Conservation (phyloP, 192 early-diverging fungal genomes). For the Neocallimastix lanati region DNA sequence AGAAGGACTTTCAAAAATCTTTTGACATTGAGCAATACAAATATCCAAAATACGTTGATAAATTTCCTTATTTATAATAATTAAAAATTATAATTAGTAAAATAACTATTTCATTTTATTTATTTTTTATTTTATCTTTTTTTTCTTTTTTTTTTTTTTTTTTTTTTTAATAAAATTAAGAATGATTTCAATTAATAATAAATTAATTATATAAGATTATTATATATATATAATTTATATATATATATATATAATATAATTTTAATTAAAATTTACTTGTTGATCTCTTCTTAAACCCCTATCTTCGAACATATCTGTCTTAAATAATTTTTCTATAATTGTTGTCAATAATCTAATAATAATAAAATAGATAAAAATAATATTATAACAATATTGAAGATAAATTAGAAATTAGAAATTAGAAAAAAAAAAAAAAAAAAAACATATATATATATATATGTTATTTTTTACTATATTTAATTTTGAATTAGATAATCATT, state of each 20-base stretch:
- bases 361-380: background rate
- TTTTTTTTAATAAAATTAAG: too few relatives aligned
- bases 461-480: too few relatives aligned
- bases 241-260: background rate
- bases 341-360: constrained; percentile 34
- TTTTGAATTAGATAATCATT: background rate
- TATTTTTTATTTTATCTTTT: too few relatives aligned
- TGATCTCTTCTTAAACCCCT: constrained; percentile 38
- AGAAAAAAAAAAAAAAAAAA: too few relatives aligned
- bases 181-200: too few relatives aligned
- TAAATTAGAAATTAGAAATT: too few relatives aligned
- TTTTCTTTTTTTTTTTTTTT: too few relatives aligned
- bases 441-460: too few relatives aligned
- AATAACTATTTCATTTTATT: too few relatives aligned
- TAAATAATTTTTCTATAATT: constrained; percentile 22
- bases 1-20: background rate
- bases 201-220: too few relatives aligned
- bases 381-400: background rate
- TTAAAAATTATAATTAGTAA: too few relatives aligned
- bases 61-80: background rate
- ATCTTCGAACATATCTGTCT: constrained; percentile 31
- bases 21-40: background rate
- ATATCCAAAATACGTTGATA: background rate
- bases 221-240: too few relatives aligned
- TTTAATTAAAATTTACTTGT: constrained; percentile 16